Evolutionary conservation across 176 grass and related monocot genomes (phyloP), one percentile per base, ranked within the genome.

Genomic region (Dendrocalamus sinicus): DNA sequence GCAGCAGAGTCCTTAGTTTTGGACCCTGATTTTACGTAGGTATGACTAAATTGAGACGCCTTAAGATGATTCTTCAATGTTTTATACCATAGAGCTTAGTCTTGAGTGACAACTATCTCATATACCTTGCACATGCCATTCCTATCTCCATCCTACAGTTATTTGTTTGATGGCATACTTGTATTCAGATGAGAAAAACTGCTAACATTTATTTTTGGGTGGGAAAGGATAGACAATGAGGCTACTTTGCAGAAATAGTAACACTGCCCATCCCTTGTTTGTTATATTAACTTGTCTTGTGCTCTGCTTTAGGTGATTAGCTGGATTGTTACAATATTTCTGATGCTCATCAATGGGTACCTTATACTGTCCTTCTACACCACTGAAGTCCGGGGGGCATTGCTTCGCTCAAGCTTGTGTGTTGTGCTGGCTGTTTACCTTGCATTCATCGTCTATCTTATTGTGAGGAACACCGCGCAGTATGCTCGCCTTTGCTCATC

Each of bases 281-380:
- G 3, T 4, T 39, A 54, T 60, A 62, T 50, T 72, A 65, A 79
- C 5, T 50, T 44, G 2, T 20, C 83, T 84, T 83, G 7, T 73
- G 7, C 52, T 91, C 68, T 89, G 78, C 19, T 66, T 51, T 68
- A 98, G 95, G 95, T 90, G 61, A 67, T 98, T 51, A 93, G 89
- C 66, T 98, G 95, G 95, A 85, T 93, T 73, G 88, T 98, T 19
- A 92, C 91, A 7, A 73, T 78, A 10, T 93, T 98, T 86, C 84
- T 98, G 65, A 98, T 98, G 79, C 86, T 93, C 76, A 95, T 98
- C 85, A 98, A 98, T 59, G 95, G 93, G 23, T 98, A 95, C 77
- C 89, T 98, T 76, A 87, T 98, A 75, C 64, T 98, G 32, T 85
- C 85, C 70, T 98, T 98, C 86, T 95, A 93, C 47, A 61, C 90